Conservation (phyloP, 2,329 filamentous ascomycete genomes). For the Penicillium thymicola region DNA sequence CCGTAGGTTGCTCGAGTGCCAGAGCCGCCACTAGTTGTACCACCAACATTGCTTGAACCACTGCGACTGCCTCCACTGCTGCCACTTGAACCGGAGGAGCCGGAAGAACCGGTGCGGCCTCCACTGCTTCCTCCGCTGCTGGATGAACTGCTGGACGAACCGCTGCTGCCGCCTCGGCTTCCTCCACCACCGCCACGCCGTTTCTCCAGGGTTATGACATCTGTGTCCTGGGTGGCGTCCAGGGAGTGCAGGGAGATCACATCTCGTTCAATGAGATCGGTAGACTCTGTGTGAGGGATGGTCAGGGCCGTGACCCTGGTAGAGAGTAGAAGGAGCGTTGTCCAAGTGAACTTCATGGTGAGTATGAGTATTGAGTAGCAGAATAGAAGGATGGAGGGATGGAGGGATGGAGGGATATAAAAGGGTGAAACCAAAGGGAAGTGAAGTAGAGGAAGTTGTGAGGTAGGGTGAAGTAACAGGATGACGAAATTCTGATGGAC, state of each 20-base stretch:
- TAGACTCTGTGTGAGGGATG: conserved; percentile 17
- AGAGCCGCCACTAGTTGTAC: conserved; percentile 24
- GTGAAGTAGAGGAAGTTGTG: too few relatives aligned
- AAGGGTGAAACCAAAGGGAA: neutral
- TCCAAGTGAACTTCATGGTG: conserved; percentile 34
- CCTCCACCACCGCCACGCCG: conserved; percentile 50
- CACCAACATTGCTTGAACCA: conserved; percentile 28
- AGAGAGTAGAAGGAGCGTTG: conserved; percentile 30
- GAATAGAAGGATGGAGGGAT: neutral
- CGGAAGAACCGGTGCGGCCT: conserved; percentile 21
- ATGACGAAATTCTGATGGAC: neutral
- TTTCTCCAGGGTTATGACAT: conserved; percentile 41
- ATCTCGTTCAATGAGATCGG: conserved; percentile 24
- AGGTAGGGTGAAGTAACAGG: neutral
- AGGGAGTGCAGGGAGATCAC: neutral
- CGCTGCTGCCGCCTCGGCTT: conserved; percentile 30
- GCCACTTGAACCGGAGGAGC: conserved; percentile 10
- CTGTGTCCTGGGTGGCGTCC: conserved; percentile 7
- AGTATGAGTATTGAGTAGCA: neutral
- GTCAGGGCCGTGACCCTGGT: conserved; percentile 28
- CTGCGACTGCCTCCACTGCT: conserved; percentile 22
- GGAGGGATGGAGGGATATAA: neutral
- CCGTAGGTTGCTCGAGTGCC: conserved; percentile 44
- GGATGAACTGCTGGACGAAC: conserved; percentile 28
- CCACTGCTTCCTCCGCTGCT: conserved; percentile 28